Base-by-base conservation (phyloP, 768 basidiomycete species). In the Termitomyces sp. region DNA sequence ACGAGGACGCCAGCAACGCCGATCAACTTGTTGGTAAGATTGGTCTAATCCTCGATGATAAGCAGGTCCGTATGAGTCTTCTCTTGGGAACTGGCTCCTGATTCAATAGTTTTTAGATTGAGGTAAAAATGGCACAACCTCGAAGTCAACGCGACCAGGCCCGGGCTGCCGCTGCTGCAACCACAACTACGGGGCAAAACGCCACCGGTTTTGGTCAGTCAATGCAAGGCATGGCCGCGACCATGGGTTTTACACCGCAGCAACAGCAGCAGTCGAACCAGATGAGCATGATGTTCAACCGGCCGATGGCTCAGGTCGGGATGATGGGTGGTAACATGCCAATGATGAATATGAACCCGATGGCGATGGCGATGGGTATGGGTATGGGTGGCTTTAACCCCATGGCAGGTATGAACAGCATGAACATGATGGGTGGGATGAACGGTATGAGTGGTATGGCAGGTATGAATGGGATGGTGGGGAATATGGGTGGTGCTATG, bases 111-210 rank as follows among this genome's bases (percentile, higher is more conserved):
- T 34, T 49, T 1, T 43, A 92, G 91, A 89, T 94, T 67, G 92
- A 93, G 72, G 88, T 93, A 56, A 92, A 92, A 73, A 78, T 83
- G 63, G 92, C 91, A 17, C 90, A 91, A 68, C 88, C 89, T 3
- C 82, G 89, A 57, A 84, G 78, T 60, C 83, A 85, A 62, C 82
- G 85, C 10, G 84, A 86, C 50, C 83, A 83, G 71, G 75, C 74
- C n/a, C 76, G 80, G 48, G 76, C 65, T 66, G 60, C 63, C 58
- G 64, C 48, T 38, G 65, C 65, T 50, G 64, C 65, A 42, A 53
- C 67, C 15, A 54, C 54, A 17, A 52, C 71, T 67, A n/a, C 73
- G 66, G 47, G 62, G 46, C 64, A 63, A 20, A 64, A 66, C 34
- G n/a, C 43, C n/a, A 53, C 71, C 0, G 68, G 68, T 48, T 78